Conservation (phyloP, 1,284 basidiomycete species). For the Trichosporon ovoides region DNA sequence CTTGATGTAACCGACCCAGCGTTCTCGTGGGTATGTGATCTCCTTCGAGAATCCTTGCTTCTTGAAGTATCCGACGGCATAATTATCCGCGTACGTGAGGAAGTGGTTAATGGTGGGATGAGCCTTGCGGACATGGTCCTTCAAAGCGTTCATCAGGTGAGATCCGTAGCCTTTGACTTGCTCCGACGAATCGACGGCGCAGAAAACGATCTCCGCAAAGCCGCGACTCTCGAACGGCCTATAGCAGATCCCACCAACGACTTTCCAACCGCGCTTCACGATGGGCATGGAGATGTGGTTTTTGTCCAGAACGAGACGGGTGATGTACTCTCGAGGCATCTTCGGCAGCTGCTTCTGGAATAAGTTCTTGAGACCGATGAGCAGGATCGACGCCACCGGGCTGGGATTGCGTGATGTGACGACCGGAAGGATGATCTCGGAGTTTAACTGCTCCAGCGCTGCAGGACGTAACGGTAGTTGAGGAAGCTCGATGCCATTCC, state of each 20-base stretch:
- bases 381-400: conserved; percentile 71
- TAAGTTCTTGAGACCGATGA: conserved; percentile 91
- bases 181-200: conserved; percentile 91
- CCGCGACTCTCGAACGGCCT: conserved; percentile 89
- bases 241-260: conserved; percentile 97
- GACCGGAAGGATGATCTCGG: conserved; percentile 77
- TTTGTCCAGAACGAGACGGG: conserved; percentile 85
- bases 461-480: conserved; percentile 59
- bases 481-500: conserved; percentile 44
- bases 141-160: conserved; percentile 98
- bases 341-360: conserved; percentile 98
- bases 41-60: conserved; percentile 99
- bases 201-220: conserved; percentile 99
- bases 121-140: conserved; percentile 78
- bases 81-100: conserved; percentile 98
- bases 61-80: conserved; percentile 97
- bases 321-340: conserved; percentile 99
- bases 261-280: conserved; percentile 89
- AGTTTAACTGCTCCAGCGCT: conserved; percentile 71
- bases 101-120: conserved; percentile 85
- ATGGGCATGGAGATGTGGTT: conserved; percentile 92
- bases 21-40: conserved; percentile 78
- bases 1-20: conserved; percentile 99
- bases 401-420: conserved; percentile 74
- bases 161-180: conserved; percentile 99